These are phyloP conservation scores for Cinnamomum chago DNA, from an alignment of 164 flowering plant genomes.

Conservation along the genomic window DNA sequence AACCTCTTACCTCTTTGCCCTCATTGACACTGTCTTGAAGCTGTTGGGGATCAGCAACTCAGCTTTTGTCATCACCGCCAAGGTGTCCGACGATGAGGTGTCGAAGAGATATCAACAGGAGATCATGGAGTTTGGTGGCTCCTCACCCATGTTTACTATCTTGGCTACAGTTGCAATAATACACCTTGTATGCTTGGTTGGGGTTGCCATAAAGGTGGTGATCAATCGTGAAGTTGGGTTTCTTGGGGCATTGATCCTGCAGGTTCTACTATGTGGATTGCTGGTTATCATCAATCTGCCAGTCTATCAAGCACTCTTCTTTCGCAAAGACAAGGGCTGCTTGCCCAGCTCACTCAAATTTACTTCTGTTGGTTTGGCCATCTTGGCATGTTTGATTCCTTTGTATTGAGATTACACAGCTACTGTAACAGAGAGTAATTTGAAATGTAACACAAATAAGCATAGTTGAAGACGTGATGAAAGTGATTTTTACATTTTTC, in stretches of 20 bases:
- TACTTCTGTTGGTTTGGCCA: slow-evolving; percentile 17
- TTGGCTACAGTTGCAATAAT: slow-evolving; percentile 22
- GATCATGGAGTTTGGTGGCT: slow-evolving; percentile 28
- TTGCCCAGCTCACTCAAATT: slow-evolving; percentile 16
- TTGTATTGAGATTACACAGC: not conserved
- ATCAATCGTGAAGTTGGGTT: slow-evolving; percentile 1
- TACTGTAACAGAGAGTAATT: too few relatives aligned
- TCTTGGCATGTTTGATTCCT: slow-evolving; percentile 10
- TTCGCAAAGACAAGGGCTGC: slow-evolving; percentile 28
- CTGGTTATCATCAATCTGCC: slow-evolving; percentile 25
- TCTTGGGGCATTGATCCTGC: slow-evolving; percentile 17
- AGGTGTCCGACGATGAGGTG: slow-evolving; percentile 24
- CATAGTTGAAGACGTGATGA: too few relatives aligned
- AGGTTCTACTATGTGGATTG: slow-evolving; percentile 15
- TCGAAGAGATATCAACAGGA: slow-evolving; percentile 23
- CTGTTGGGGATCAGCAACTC: slow-evolving; percentile 17
- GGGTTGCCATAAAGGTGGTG: slow-evolving; percentile 11
- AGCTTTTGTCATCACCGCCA: slow-evolving; percentile 22
- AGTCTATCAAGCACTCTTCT: slow-evolving; percentile 24
- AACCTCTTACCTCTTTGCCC: slow-evolving; percentile 25
- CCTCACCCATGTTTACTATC: slow-evolving; percentile 30
- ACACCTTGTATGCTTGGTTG: slow-evolving; percentile 19
- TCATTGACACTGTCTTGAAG: slow-evolving; percentile 14
- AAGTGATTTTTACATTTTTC: too few relatives aligned
- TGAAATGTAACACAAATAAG: too few relatives aligned